These are phyloP conservation scores for Narthecium ossifragum DNA, from an alignment of 106 monocot species.

Conservation along the genomic window DNA sequence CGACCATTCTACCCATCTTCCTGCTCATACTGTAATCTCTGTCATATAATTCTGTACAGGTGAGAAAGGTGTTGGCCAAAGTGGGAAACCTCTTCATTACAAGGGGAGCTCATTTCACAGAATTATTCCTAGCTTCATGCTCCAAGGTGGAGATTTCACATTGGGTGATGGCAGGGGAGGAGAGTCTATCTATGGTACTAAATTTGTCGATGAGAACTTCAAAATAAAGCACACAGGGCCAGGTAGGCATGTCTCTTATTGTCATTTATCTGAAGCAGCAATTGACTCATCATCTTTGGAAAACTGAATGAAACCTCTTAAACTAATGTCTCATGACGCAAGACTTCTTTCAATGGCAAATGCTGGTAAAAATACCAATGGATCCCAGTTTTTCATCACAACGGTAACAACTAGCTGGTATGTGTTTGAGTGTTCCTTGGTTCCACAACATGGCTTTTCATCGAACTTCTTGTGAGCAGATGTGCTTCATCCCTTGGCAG, in stretches of 20 bases:
- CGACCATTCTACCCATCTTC: too few relatives aligned
- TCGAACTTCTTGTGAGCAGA: too few relatives aligned
- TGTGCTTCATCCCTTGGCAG: slow-evolving; percentile 21
- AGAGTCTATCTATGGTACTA: slow-evolving; percentile 77
- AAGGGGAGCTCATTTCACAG: slow-evolving; percentile 94
- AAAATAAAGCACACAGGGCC: slow-evolving; percentile 90
- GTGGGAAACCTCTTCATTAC: slow-evolving; percentile 77
- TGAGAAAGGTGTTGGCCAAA: slow-evolving; percentile 62
- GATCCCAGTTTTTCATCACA: slow-evolving; percentile 96
- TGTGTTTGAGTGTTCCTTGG: background rate
- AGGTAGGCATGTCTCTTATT: slow-evolving; percentile 33
- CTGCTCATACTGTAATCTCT: too few relatives aligned
- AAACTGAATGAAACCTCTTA: background rate
- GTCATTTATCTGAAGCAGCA: too few relatives aligned
- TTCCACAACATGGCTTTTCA: background rate
- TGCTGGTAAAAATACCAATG: slow-evolving; percentile 73
- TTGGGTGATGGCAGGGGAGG: slow-evolving; percentile 84
- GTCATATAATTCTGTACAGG: slow-evolving; percentile 16
- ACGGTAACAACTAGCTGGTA: slow-evolving; percentile 92
- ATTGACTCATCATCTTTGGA: background rate
- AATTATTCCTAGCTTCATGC: slow-evolving; percentile 96
- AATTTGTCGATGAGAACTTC: slow-evolving; percentile 94
- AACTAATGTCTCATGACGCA: slow-evolving; percentile 5
- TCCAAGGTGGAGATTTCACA: slow-evolving; percentile 94
- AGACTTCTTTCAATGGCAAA: slow-evolving; percentile 93